Base-by-base conservation (phyloP, 108 stramenopile species). In the Cyclostephanos tholiformis region DNA sequence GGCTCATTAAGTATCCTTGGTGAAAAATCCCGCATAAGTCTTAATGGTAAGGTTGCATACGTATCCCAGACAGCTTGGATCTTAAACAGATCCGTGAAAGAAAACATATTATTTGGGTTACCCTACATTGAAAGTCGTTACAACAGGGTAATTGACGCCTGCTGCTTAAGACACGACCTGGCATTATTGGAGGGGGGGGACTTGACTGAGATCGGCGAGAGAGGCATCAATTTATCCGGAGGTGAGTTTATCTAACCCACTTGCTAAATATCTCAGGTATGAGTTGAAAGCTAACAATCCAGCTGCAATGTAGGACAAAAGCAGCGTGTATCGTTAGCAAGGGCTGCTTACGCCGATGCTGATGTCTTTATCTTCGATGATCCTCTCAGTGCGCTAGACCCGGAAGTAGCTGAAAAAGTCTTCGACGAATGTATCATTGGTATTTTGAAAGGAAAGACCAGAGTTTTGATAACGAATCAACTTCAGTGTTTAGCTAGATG, bases 31-130 rank as follows among this genome's bases (percentile, higher is more conserved):
- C 73, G 61, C 19, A 65, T 89, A 26, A 39, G 57, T 22, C 61
- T 87, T 2, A 82, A 88, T 38, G 92, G 91, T 11, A 71, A 39
- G 35, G 75, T 88, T 60, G 88, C 97, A 9, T 97, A 91, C 74
- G 93, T 84, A 41, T 86, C 95, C 7, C 97, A 98, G 76, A 81
- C 86, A 1, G 85, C 97, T 12, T 98, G 96, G 95, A 95, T 98
- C 39, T 60, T 97, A 56, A 98, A 96, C 71, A 92, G 88, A 22
- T 96, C 97, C 36, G 63, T 98, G 17, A 80, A 89, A n/a, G 95
- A 96, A 10, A 98, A 98, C 82, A 96, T 98, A 59, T 67, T 95
- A 56, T 97, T 98, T 64, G 97, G 96, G 10, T 35, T 75, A 9
- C 88, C 89, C 8, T 85, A 84, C 46, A 89, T 95, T 59, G 77